phyloP scores from a whole-genome alignment of 2,329 filamentous ascomycete genomes.

The Paecilomyces variotii region DNA sequence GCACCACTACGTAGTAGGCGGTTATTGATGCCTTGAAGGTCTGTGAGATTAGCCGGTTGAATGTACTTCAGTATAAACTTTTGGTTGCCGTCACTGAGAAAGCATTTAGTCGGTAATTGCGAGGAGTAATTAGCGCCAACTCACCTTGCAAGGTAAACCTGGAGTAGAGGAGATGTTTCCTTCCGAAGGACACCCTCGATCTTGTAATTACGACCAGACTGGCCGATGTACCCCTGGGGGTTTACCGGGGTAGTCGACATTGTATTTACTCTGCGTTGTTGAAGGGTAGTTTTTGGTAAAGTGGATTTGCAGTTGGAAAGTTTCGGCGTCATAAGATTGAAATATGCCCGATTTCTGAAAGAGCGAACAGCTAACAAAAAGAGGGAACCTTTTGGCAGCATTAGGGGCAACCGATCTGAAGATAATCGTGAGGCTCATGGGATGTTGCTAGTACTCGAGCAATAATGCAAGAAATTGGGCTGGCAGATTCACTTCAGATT shows the following conservation, averaged over 20 bases:
- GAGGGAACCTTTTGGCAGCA: slow-evolving; percentile 5
- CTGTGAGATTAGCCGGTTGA: slow-evolving; percentile 8
- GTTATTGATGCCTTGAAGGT: slow-evolving; percentile 11
- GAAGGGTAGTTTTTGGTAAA: slow-evolving; percentile 6
- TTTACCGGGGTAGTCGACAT: slow-evolving; percentile 3
- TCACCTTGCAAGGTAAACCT: slow-evolving; percentile 11
- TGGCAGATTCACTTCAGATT: no score
- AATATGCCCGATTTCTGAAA: slow-evolving; percentile 6
- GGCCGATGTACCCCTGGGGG: slow-evolving; percentile 7
- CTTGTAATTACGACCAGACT: slow-evolving; percentile 12
- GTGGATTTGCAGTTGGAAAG: background rate
- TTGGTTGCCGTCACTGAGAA: slow-evolving; percentile 8
- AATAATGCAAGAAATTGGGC: background rate
- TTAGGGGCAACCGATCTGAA: slow-evolving; percentile 2
- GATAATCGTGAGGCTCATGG: background rate
- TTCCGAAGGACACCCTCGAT: slow-evolving; percentile 12
- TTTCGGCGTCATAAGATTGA: background rate
- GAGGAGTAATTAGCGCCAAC: background rate
- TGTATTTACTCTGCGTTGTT: slow-evolving; percentile 9
- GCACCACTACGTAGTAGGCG: slow-evolving; percentile 6
- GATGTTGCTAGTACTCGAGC: background rate
- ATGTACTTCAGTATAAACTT: slow-evolving; percentile 12
- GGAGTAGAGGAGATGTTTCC: slow-evolving; percentile 8
- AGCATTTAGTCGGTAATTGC: slow-evolving; percentile 5
- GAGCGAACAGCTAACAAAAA: background rate